These are phyloP conservation scores for Botryotinia narcissicola DNA, from an alignment of 2,329 filamentous ascomycete species.

Conservation along the genomic window DNA sequence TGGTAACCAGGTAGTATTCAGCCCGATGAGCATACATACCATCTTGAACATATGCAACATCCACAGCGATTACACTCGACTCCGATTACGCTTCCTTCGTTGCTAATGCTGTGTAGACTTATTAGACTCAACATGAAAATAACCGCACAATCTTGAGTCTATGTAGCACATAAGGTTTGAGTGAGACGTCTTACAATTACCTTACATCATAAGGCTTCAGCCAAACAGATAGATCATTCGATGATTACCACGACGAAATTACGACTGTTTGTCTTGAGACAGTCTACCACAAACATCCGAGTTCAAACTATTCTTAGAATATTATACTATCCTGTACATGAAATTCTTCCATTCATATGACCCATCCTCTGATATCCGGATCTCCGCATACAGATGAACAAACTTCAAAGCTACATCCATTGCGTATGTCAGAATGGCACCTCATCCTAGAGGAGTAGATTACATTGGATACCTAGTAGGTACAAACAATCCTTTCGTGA, in stretches of 20 bases:
- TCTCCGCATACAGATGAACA: not conserved
- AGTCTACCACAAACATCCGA: not conserved
- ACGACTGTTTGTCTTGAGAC: not conserved
- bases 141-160: not conserved
- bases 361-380: not conserved
- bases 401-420: not conserved
- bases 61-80: not conserved
- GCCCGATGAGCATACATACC: not conserved
- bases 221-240: not conserved
- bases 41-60: not conserved
- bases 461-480: not conserved
- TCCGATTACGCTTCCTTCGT: not conserved
- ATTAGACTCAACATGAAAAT: not conserved
- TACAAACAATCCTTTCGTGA: not conserved
- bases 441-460: not conserved
- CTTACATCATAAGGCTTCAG: slow-evolving; percentile 1
- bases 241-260: not conserved
- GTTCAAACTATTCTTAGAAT: not conserved
- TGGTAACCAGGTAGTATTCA: not conserved
- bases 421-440: not conserved
- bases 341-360: not conserved
- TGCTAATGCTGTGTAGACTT: not conserved
- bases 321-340: not conserved
- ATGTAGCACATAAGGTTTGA: slow-evolving; percentile 1
- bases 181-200: slow-evolving; percentile 8